Base-by-base conservation (phyloP, 768 basidiomycete genomes). In the Coprinopsis sp. region DNA sequence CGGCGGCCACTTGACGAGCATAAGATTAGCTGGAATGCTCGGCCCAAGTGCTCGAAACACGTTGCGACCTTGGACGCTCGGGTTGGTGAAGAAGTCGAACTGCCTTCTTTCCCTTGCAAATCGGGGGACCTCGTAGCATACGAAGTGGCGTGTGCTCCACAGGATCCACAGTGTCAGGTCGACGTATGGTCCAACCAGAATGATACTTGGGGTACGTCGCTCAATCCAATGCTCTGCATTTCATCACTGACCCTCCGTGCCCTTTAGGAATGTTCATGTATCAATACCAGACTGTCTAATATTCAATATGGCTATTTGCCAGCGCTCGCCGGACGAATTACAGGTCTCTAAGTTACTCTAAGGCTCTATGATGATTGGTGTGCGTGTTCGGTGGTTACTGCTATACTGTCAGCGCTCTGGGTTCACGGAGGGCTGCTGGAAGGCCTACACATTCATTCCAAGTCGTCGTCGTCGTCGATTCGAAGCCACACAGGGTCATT, bases 111-210 rank as follows among this genome's bases (percentile, higher is more conserved):
- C 36, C 21, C 37, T 12, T 63, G 61, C 48, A 59, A 58, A 34
- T 55, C 57, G 14, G 61, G 61, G 6, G 50, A 55, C n/a, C 59
- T 59, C 46, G 19, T 58, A 7, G 54, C 56, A 22, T 61, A 56
- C 49, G 58, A 60, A 40, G 49, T 63, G 10, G 59, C 61, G n/a
- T 63, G 61, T 40, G 37, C 56, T 10, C 44, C 54, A 19, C 49
- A 47, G 12, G 54, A 51, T 25, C 44, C 44, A 16, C 49, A 51
- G 12, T 63, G 61, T 33, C 50, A 54, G 22, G 50, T 63, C 12
- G 59, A 63, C 39, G 56, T 63, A 21, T 63, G 61, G 61, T 55
- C 61, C 10, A 63, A 63, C 47, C 61, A 63, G 6, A 60, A 63
- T 44, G 50, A 52, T 34, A 63, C 61, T 12, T 63, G 59, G 61